Evolutionary conservation across 1,139 yeast species (phyloP).

Genomic region (Spathaspora sp.): DNA sequence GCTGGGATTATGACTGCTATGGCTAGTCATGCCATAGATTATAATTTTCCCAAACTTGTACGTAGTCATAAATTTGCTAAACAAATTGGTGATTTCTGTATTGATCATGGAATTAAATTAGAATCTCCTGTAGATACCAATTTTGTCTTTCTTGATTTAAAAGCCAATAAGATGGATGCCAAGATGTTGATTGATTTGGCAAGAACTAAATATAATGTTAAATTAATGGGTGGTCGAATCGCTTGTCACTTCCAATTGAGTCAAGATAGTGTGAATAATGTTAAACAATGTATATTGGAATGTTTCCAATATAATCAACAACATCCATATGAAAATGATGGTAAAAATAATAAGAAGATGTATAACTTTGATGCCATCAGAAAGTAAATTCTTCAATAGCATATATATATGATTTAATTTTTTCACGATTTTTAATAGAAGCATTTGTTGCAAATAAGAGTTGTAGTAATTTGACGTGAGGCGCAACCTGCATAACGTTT

Average conservation of each 20-base stretch:
- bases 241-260: conserved; percentile 85
- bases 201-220: conserved; percentile 55
- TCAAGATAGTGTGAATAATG: conserved; percentile 61
- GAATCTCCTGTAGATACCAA: conserved; percentile 83
- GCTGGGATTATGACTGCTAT: conserved; percentile 80
- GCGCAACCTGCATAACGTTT: too few species aligned
- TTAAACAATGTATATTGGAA: conserved; percentile 61
- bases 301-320: conserved; percentile 45
- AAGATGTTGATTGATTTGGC: conserved; percentile 56
- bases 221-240: conserved; percentile 70
- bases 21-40: conserved; percentile 78
- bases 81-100: conserved; percentile 62
- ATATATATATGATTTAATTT: not conserved
- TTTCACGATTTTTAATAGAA: conserved; percentile 1
- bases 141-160: conserved; percentile 76
- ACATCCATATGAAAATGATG: conserved; percentile 25
- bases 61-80: conserved; percentile 69
- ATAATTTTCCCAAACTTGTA: conserved; percentile 62
- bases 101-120: conserved; percentile 46
- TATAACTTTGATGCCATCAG: conserved; percentile 29
- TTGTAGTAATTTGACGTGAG: not conserved
- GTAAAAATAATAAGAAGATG: conserved; percentile 30
- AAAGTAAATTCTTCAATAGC: conserved; percentile 3
- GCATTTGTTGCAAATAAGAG: not conserved
- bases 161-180: conserved; percentile 54